Conservation (phyloP, 148 eudicot genomes). For the Oxyria digyna region DNA sequence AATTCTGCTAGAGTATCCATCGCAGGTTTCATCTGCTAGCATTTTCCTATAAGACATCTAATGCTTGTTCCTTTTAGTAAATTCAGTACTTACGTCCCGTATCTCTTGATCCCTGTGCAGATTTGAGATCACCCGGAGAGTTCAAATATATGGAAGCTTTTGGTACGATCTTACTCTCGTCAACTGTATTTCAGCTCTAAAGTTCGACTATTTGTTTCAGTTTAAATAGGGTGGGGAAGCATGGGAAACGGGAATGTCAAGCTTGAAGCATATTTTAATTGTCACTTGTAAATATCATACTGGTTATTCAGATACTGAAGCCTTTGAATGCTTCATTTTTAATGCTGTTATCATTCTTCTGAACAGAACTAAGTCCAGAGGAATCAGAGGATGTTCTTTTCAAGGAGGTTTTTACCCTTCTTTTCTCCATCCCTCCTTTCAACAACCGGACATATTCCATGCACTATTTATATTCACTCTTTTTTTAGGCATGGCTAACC, state of each 20-base stretch:
- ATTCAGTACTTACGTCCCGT: not conserved
- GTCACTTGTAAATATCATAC: not conserved
- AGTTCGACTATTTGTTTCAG: not conserved
- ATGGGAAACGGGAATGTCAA: not conserved
- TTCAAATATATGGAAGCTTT: constrained; percentile 71
- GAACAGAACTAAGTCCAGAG: constrained; percentile 70
- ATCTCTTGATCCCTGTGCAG: constrained; percentile 24
- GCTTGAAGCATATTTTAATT: not conserved
- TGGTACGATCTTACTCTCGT: constrained; percentile 28
- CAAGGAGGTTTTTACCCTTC: constrained; percentile 63
- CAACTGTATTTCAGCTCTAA: not conserved
- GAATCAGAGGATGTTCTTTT: constrained; percentile 96
- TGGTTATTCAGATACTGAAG: too few relatives aligned
- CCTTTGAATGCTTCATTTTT: not conserved
- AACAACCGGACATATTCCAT: not conserved
- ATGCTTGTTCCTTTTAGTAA: not conserved
- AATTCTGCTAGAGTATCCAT: constrained; percentile 49
- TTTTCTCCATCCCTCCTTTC: constrained; percentile 1
- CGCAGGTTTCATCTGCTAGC: constrained; percentile 35
- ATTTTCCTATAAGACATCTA: not conserved
- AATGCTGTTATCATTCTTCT: not conserved
- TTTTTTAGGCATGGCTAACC: constrained; percentile 76
- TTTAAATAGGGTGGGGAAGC: not conserved
- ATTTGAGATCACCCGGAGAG: constrained; percentile 63
- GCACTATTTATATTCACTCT: not conserved